A percentile compares a stretch with the other conserved stretches of the same genome.
Evolutionary conservation across 2,329 filamentous ascomycete species (phyloP).

Genomic region (Xylariaceae sp.): DNA sequence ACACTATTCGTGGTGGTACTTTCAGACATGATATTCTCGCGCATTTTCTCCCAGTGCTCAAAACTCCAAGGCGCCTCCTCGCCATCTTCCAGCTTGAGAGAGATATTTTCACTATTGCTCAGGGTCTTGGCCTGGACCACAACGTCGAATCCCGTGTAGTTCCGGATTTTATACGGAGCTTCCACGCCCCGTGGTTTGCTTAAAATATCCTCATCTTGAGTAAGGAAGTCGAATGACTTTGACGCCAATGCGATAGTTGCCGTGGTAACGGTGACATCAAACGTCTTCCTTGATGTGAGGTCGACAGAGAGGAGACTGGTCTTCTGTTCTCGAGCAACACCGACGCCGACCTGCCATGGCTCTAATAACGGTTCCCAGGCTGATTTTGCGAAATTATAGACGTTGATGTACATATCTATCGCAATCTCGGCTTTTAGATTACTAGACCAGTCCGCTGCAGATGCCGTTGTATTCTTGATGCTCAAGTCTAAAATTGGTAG

Average conservation of each 20-base stretch:
- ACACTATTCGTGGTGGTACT: slow-evolving; percentile 71
- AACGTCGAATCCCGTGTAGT: slow-evolving; percentile 91
- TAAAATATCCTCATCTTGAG: slow-evolving; percentile 82
- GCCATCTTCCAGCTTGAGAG: slow-evolving; percentile 77
- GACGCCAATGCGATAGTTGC: slow-evolving; percentile 90
- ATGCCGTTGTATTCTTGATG: slow-evolving; percentile 81
- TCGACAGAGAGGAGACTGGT: slow-evolving; percentile 79
- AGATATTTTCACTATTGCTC: slow-evolving; percentile 59
- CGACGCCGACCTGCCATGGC: slow-evolving; percentile 92
- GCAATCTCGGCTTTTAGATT: slow-evolving; percentile 81
- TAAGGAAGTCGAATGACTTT: slow-evolving; percentile 88
- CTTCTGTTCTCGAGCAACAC: slow-evolving; percentile 72
- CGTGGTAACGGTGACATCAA: slow-evolving; percentile 90
- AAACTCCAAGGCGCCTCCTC: slow-evolving; percentile 94
- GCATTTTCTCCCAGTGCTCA: slow-evolving; percentile 93
- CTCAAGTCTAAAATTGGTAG: slow-evolving; percentile 91
- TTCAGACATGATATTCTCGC: slow-evolving; percentile 85
- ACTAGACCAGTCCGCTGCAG: slow-evolving; percentile 87
- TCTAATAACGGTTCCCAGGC: slow-evolving; percentile 96
- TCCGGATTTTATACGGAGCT: slow-evolving; percentile 87
- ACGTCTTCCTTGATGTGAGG: slow-evolving; percentile 79
- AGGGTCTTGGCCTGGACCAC: slow-evolving; percentile 74
- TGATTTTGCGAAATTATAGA: slow-evolving; percentile 99
- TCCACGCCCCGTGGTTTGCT: slow-evolving; percentile 90
- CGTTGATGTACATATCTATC: slow-evolving; percentile 92